Percentiles rank a stretch among this genome's conserved stretches.
Evolutionary conservation across 257 asterid genomes (phyloP).

Genomic region (Przewalskia tangutica): DNA sequence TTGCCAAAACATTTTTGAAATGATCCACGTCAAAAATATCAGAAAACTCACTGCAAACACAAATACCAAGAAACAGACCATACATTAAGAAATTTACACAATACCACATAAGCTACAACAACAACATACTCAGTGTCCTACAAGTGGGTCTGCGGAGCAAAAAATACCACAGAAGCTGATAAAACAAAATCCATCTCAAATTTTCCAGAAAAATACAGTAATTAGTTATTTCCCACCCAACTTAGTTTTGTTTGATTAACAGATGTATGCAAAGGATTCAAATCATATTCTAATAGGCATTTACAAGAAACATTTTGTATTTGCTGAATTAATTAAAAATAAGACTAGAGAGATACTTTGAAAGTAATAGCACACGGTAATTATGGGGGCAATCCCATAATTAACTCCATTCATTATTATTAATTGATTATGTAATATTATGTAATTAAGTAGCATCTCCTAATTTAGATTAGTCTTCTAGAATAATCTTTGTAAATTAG

Average conservation of each 20-base stretch:
- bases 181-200: background rate
- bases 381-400: no score
- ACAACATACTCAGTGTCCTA: no score
- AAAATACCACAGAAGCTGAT: no score
- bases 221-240: background rate
- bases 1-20: conserved; percentile 64
- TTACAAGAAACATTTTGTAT: background rate
- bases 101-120: no score
- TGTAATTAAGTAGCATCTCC: no score
- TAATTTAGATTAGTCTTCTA: no score
- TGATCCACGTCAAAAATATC: conserved; percentile 86
- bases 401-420: no score
- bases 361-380: no score
- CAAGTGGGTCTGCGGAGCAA: no score
- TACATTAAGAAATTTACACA: no score
- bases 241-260: background rate
- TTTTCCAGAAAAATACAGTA: background rate
- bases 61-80: background rate
- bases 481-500: no score
- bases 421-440: no score
- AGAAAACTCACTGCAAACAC: conserved; percentile 72
- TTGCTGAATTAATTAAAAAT: background rate
- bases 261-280: background rate
- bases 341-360: background rate
- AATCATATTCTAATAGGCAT: background rate